Conservation (phyloP, 257 asterid genomes). For the Henckelia pumila region DNA sequence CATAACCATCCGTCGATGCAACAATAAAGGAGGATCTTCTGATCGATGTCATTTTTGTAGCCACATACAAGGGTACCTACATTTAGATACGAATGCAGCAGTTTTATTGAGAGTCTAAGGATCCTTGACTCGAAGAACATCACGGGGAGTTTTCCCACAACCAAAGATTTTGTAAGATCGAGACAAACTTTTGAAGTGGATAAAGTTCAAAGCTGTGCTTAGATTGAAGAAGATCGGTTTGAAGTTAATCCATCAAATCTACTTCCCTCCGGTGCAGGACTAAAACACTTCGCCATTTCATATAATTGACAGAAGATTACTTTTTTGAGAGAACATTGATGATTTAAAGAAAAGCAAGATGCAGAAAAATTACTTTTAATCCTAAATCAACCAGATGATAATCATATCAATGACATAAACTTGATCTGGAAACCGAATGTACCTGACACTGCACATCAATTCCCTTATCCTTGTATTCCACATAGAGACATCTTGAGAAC, state of each 20-base stretch:
- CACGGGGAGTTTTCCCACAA: too few species aligned
- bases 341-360: not conserved
- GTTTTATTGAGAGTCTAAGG: not conserved
- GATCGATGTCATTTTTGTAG: conserved; percentile 97
- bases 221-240: not conserved
- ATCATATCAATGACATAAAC: not conserved
- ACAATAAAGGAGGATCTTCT: conserved; percentile 83
- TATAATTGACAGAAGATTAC: not conserved
- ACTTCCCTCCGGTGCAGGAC: not conserved
- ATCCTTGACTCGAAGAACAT: not conserved
- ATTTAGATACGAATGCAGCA: conserved; percentile 1
- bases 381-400: not conserved
- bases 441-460: conserved; percentile 99
- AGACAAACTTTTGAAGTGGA: too few species aligned
- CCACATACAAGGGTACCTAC: conserved; percentile 91
- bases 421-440: not conserved
- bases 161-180: too few species aligned
- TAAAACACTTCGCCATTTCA: not conserved
- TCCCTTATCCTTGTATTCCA: conserved; percentile 92
- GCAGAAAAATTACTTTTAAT: not conserved
- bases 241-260: not conserved
- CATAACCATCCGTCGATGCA: conserved; percentile 86
- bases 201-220: not conserved
- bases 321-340: not conserved
- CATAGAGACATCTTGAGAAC: conserved; percentile 89